These are phyloP conservation scores for Trebouxia sp. DNA, from an alignment of 139 green algal species.

Conservation along the genomic window DNA sequence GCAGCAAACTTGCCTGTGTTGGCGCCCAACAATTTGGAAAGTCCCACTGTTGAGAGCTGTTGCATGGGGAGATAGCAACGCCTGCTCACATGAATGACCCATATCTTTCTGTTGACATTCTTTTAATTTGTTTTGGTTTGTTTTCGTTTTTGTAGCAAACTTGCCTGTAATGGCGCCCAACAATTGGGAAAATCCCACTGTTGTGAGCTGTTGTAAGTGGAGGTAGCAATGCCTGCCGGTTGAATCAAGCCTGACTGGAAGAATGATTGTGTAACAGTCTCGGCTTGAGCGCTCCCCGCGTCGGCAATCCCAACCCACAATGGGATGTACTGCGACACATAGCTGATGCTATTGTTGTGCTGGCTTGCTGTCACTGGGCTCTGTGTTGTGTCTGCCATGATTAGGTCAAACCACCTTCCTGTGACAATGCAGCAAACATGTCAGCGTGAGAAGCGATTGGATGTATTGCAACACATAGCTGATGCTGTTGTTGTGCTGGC, in stretches of 20 bases:
- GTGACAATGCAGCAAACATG: background rate
- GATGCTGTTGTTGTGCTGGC: background rate
- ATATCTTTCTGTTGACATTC: no score
- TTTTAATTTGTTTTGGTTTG: no score
- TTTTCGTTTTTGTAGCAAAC: background rate
- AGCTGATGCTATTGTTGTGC: slow-evolving; percentile 38
- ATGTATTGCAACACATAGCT: slow-evolving; percentile 82
- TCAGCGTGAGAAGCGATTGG: no score
- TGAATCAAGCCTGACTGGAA: slow-evolving; percentile 42
- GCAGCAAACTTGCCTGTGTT: no score
- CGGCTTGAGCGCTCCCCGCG: background rate
- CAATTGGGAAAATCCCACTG: slow-evolving; percentile 96
- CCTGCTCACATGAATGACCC: no score
- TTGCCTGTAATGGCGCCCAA: slow-evolving; percentile 76
- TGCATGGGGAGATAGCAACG: no score
- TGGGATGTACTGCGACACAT: slow-evolving; percentile 84
- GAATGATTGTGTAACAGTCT: slow-evolving; percentile 28
- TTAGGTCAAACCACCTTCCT: slow-evolving; percentile 74
- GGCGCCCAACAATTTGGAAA: no score
- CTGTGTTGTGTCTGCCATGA: slow-evolving; percentile 40
- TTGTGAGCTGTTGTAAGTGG: slow-evolving; percentile 65
- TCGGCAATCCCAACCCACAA: slow-evolving; percentile 70
- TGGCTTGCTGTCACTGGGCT: background rate
- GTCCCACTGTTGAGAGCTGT: no score
- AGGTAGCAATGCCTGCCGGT: slow-evolving; percentile 69